A percentile compares a stretch with the other conserved stretches of the same genome.
Conservation (phyloP, 2,329 filamentous ascomycete species). For the Aureobasidium namibiae region DNA sequence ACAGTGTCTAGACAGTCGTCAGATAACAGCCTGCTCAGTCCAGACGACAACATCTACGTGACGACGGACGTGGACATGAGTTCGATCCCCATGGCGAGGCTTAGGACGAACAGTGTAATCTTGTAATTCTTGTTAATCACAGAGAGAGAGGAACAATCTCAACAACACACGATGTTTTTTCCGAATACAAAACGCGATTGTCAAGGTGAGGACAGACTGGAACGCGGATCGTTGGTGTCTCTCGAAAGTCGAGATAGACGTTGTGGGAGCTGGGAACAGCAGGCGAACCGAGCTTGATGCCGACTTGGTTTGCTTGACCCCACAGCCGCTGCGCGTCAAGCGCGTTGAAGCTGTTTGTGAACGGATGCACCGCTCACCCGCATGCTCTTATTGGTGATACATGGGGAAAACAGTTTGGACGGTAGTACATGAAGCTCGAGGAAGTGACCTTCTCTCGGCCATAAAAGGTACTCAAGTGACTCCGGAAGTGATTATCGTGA, state of each 20-base stretch:
- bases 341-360: not conserved
- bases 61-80: slow-evolving; percentile 8
- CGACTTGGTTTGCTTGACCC: not conserved
- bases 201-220: not conserved
- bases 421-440: not conserved
- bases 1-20: not conserved
- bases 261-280: not conserved
- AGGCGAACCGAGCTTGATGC: not conserved
- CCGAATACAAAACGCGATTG: not conserved
- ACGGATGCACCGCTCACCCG: not conserved
- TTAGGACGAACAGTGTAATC: not conserved
- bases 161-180: no score
- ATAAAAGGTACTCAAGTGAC: not conserved
- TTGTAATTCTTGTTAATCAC: not conserved
- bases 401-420: not conserved
- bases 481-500: not conserved
- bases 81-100: not conserved
- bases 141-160: not conserved
- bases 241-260: not conserved
- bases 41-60: slow-evolving; percentile 6
- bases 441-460: not conserved
- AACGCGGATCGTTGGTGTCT: not conserved
- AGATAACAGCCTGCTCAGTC: not conserved
- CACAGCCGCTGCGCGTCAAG: not conserved
- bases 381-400: not conserved